phyloP scores from a whole-genome alignment of 2,329 filamentous ascomycete species.

The Aspergillus sojae region DNA sequence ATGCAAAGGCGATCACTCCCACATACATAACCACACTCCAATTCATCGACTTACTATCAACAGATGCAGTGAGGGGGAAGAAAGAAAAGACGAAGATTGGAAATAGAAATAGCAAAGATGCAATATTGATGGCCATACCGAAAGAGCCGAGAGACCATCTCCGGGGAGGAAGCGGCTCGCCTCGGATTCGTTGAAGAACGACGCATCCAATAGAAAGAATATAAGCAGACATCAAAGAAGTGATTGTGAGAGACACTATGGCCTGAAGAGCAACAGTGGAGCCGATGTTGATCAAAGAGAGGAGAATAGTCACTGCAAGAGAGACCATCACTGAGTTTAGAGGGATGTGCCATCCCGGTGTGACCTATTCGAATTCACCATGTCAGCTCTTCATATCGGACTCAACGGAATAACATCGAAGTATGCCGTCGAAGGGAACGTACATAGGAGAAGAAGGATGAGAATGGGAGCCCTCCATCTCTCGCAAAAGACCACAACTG shows the following conservation, averaged over 20 bases:
- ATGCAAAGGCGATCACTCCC: slow-evolving; percentile 46
- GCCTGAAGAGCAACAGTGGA: slow-evolving; percentile 49
- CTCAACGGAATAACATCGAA: not conserved
- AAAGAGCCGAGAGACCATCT: slow-evolving; percentile 51
- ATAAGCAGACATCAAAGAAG: slow-evolving; percentile 47
- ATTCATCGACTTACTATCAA: slow-evolving; percentile 47
- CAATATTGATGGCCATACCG: slow-evolving; percentile 48
- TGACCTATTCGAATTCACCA: slow-evolving; percentile 31
- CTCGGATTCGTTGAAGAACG: slow-evolving; percentile 46
- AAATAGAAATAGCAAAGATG: slow-evolving; percentile 43
- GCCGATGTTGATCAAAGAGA: slow-evolving; percentile 57
- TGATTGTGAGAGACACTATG: slow-evolving; percentile 47
- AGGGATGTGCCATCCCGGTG: slow-evolving; percentile 45
- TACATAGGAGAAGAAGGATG: slow-evolving; percentile 42
- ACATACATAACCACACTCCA: slow-evolving; percentile 52
- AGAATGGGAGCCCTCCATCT: slow-evolving; percentile 45
- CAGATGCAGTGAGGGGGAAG: slow-evolving; percentile 43
- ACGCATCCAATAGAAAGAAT: slow-evolving; percentile 52
- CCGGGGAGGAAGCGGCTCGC: slow-evolving; percentile 46
- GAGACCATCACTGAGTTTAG: slow-evolving; percentile 52
- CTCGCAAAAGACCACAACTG: slow-evolving; percentile 59
- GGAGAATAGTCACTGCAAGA: slow-evolving; percentile 46
- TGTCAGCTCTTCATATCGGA: not conserved
- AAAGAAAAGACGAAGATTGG: slow-evolving; percentile 49
- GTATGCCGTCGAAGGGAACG: slow-evolving; percentile 12